These are phyloP conservation scores for Colletotrichum somersetense DNA, from an alignment of 2,329 filamentous ascomycete species.

Conservation along the genomic window DNA sequence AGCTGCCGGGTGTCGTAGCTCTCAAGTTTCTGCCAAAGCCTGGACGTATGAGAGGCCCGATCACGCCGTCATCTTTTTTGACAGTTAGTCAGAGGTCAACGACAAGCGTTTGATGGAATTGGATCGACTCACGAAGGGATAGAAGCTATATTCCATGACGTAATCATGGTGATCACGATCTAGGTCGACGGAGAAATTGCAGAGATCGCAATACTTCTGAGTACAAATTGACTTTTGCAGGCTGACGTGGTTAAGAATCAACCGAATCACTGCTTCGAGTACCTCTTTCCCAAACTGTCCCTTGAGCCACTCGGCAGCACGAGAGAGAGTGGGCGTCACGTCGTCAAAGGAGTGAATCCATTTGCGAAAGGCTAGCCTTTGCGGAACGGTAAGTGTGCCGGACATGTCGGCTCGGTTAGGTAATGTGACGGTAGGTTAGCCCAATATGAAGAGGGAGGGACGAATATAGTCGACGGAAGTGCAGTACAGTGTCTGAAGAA, in stretches of 20 bases:
- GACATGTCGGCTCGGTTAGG: background rate
- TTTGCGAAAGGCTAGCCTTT: constrained; percentile 17
- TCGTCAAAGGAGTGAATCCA: constrained; percentile 8
- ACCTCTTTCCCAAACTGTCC: constrained; percentile 18
- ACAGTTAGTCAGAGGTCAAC: background rate
- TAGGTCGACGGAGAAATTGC: too few species aligned
- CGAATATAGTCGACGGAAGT: background rate
- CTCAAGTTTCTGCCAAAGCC: constrained; percentile 20
- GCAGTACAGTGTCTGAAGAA: background rate
- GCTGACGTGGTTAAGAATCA: background rate
- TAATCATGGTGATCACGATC: too few species aligned
- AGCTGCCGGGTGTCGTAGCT: background rate
- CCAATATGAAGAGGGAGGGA: too few species aligned
- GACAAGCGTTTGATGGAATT: background rate
- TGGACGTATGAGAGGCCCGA: constrained; percentile 21
- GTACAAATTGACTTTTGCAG: background rate
- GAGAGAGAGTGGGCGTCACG: constrained; percentile 18
- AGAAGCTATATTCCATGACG: background rate
- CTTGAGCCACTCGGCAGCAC: constrained; percentile 21
- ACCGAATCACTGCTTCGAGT: background rate
- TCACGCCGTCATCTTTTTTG: constrained; percentile 28
- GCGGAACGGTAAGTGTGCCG: constrained; percentile 6
- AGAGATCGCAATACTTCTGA: too few species aligned
- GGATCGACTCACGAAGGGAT: constrained; percentile 1
- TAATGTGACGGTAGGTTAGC: too few species aligned